Base-by-base conservation (phyloP, 176 grass and related monocot species). In the Alopecurus myosuroides region DNA sequence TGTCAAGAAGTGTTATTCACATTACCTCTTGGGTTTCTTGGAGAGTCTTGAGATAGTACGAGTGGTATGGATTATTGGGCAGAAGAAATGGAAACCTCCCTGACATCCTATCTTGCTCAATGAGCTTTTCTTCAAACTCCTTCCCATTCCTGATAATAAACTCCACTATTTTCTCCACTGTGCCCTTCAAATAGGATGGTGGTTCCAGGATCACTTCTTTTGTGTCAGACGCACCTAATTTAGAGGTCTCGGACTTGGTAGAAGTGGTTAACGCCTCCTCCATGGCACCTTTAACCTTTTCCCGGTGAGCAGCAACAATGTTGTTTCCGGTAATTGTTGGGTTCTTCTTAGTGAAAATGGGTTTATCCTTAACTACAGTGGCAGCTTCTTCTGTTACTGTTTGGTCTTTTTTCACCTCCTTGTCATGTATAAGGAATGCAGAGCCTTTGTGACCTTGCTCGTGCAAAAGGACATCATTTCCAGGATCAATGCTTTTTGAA, bases 101-200 rank as follows among this genome's bases (percentile, higher is more conserved):
- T 46, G 85, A 85, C 37, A 81, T 73, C 76, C 86, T 94, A 74
- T 98, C 97, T 88, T 98, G 97, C 48, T 95, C 91, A 80, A 98
- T 90, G 55, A 98, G 88, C 55, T 95, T 90, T 71, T 82, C 87
- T 81, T 98, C 93, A 55, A 98, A 95, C 65, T 98, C 93, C 62
- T 93, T 91, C 50, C 97, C 97, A 25, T 98, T 98, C 77, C 86
- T 95, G 22, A 90, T 52, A 89, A 98, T 90, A 40, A 98, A 95
- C 64, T 98, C 97, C 18, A 95, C 86, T 83, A 98, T 99, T 83
- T 99, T 99, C 49, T 99, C 91, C 88, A 99, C 94, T 14, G 88
- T 90, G 30, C 82, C 81, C 64, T 94, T 96, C 78, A 99, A 71
- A 79, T 90, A 91, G 48, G 93, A 94, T 80, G 93, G 91, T 76